A percentile compares a stretch with the other conserved stretches of the same genome.
phyloP scores from a whole-genome alignment of 176 grass and related monocot genomes.

The Bonia amplexicaulis region DNA sequence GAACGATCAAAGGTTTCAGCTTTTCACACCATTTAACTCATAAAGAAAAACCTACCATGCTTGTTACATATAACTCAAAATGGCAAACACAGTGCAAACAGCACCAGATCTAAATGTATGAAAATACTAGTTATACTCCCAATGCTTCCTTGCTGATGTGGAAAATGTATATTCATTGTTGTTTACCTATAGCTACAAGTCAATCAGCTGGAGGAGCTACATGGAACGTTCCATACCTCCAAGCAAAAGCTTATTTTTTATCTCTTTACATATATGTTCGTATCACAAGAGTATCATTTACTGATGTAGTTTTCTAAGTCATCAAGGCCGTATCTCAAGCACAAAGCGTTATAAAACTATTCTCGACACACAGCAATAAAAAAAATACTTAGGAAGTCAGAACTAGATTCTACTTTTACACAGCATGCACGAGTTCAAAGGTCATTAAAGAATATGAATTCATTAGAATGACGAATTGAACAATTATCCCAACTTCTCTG shows the following conservation, averaged over 20 bases:
- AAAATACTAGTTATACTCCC: neutral
- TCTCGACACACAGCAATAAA: neutral
- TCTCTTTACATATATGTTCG: neutral
- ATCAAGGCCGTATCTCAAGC: neutral
- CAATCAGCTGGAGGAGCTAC: neutral
- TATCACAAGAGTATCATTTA: neutral
- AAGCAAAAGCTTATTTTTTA: neutral
- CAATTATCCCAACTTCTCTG: neutral
- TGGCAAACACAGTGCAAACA: neutral
- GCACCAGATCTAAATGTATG: neutral
- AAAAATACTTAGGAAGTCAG: neutral
- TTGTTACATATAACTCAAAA: neutral
- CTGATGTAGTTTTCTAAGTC: neutral
- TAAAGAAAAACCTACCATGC: neutral
- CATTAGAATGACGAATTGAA: neutral
- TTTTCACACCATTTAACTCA: neutral
- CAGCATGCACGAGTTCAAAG: neutral
- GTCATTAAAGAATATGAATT: neutral
- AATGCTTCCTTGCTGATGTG: neutral
- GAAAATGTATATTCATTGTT: neutral
- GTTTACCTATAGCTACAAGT: neutral
- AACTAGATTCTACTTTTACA: neutral
- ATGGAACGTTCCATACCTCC: neutral
- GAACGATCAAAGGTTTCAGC: neutral
- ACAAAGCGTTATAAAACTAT: neutral